phyloP scores from a whole-genome alignment of 2,329 filamentous ascomycete species.

The Fusarium sp. region DNA sequence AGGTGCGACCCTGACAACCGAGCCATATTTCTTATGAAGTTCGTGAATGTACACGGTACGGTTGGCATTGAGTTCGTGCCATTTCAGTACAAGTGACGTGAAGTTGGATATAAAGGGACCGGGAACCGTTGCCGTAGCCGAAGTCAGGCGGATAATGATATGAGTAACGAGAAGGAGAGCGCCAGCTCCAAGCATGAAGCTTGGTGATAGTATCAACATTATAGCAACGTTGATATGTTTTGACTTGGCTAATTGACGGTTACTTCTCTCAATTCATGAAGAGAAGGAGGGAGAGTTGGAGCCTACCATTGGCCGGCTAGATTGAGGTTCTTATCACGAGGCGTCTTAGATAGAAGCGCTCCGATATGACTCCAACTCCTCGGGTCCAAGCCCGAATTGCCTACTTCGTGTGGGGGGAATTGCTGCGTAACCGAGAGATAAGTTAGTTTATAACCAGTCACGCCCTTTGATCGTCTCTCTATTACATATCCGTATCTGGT shows the following conservation, averaged over 20 bases:
- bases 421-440: constrained; percentile 16
- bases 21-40: constrained; percentile 67
- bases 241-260: not conserved
- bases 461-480: constrained; percentile 5
- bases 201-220: constrained; percentile 49
- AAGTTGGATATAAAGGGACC: constrained; percentile 62
- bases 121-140: constrained; percentile 57
- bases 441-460: constrained; percentile 4
- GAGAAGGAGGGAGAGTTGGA: not conserved
- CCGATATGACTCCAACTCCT: constrained; percentile 21
- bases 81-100: constrained; percentile 64
- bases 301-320: not conserved
- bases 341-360: constrained; percentile 15
- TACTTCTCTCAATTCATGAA: not conserved
- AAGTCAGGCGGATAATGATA: constrained; percentile 46
- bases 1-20: constrained; percentile 67
- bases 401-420: constrained; percentile 25
- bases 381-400: constrained; percentile 21
- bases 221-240: not conserved
- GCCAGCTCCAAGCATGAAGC: constrained; percentile 39
- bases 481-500: constrained; percentile 14
- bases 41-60: constrained; percentile 67
- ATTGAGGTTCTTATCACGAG: constrained; percentile 36
- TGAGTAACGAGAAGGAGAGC: constrained; percentile 43
- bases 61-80: constrained; percentile 65